A percentile compares a stretch with the other conserved stretches of the same genome.
These are phyloP conservation scores for Leptomonas pyrrhocoris DNA, from an alignment of 208 protist species.

Conservation along the genomic window DNA sequence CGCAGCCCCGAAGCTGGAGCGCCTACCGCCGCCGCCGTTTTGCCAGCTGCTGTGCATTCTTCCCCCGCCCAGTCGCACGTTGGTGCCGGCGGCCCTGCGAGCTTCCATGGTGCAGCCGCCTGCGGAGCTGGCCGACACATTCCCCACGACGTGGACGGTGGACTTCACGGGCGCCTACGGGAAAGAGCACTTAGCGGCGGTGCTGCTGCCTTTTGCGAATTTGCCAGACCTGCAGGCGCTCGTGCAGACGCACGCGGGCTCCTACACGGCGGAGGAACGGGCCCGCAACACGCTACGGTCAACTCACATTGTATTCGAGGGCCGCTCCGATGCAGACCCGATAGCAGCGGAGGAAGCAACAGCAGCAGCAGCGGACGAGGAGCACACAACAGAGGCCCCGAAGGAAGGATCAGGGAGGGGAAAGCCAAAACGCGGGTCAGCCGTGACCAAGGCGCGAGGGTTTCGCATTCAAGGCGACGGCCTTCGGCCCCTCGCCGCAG, in stretches of 20 bases:
- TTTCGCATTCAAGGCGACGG: constrained; percentile 53
- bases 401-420: neutral
- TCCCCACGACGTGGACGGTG: constrained; percentile 66
- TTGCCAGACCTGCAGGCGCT: constrained; percentile 40
- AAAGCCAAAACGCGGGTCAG: neutral
- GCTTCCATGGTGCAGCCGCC: constrained; percentile 50
- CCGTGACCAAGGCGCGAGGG: neutral
- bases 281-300: constrained; percentile 24
- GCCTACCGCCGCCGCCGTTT: constrained; percentile 53
- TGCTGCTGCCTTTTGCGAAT: constrained; percentile 78
- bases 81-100: constrained; percentile 60
- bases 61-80: constrained; percentile 52
- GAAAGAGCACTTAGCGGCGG: constrained; percentile 71
- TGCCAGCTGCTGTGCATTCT: constrained; percentile 83
- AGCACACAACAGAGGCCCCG: neutral
- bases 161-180: constrained; percentile 65
- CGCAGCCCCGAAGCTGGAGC: constrained; percentile 40
- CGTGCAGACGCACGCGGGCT: constrained; percentile 20
- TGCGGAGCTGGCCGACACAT: constrained; percentile 50
- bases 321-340: neutral
- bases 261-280: constrained; percentile 47
- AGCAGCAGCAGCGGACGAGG: neutral
- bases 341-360: neutral
- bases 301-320: constrained; percentile 44
- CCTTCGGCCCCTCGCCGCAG: constrained; percentile 19